phyloP scores from a whole-genome alignment of 2,329 filamentous ascomycete species.

The Claviceps spartinae region DNA sequence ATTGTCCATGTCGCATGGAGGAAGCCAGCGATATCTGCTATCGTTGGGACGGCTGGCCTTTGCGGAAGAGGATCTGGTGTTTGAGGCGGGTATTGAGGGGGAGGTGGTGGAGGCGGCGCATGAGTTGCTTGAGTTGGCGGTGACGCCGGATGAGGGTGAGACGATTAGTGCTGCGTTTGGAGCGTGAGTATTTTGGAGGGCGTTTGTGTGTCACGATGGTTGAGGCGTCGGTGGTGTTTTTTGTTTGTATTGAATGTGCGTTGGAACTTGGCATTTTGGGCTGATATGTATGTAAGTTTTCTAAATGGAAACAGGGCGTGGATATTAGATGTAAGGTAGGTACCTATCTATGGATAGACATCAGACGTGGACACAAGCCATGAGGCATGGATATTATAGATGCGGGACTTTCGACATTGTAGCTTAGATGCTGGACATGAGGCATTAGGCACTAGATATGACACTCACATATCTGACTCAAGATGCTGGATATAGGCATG shows the following conservation, averaged over 20 bases:
- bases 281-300: too few relatives aligned
- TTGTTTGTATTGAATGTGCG: too few relatives aligned
- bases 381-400: too few relatives aligned
- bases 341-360: too few relatives aligned
- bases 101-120: constrained; percentile 73
- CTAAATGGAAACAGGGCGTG: too few relatives aligned
- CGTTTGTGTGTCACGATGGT: neutral
- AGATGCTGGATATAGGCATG: too few relatives aligned
- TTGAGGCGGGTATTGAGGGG: constrained; percentile 64
- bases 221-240: neutral
- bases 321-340: too few relatives aligned
- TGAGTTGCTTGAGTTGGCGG: constrained; percentile 62
- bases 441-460: neutral
- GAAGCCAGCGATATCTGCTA: constrained; percentile 70
- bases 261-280: too few relatives aligned
- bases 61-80: constrained; percentile 59
- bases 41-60: constrained; percentile 76
- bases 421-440: neutral
- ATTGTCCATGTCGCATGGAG: constrained; percentile 54
- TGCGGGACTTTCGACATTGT: too few relatives aligned
- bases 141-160: constrained; percentile 59
- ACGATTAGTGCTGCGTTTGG: constrained; percentile 29
- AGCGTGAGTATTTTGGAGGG: constrained; percentile 10
- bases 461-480: too few relatives aligned
- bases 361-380: too few relatives aligned